Evolutionary conservation across 306 rosid genomes (phyloP).

Genomic region (Canavalia ensiformis): DNA sequence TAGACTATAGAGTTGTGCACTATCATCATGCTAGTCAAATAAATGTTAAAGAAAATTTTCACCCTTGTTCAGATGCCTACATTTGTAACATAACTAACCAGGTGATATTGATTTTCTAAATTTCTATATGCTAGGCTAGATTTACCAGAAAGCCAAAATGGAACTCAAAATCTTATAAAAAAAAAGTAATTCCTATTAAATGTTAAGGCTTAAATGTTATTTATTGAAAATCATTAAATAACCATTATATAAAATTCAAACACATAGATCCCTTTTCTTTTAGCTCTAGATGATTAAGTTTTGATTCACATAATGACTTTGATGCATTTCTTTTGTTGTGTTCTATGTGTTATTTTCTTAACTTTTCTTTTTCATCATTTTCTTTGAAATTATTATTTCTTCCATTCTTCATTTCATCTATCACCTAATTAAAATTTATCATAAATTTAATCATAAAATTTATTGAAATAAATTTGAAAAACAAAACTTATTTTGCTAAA

Average conservation of each 20-base stretch:
- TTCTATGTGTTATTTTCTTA: not conserved
- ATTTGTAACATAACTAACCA: not conserved
- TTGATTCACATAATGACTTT: conserved; percentile 35
- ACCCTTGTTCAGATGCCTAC: not conserved
- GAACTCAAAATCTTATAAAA: conserved; percentile 16
- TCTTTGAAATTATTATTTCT: not conserved
- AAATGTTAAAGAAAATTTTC: not conserved
- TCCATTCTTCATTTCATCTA: not conserved
- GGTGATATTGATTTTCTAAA: not conserved
- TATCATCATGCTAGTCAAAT: no score
- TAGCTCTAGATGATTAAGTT: conserved; percentile 1
- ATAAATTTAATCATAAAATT: not conserved
- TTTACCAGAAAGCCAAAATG: not conserved
- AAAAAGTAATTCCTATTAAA: not conserved
- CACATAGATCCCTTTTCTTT: conserved; percentile 18
- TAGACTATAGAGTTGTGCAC: no score
- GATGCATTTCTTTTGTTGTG: not conserved
- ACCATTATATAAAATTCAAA: conserved; percentile 3
- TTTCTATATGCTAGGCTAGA: not conserved
- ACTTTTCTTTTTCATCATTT: not conserved
- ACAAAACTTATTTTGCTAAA: not conserved
- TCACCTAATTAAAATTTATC: not conserved
- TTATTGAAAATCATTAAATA: not conserved
- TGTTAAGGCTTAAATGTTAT: not conserved
- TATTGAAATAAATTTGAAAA: not conserved